Conservation (phyloP, 352 stramenopile species). For the Pythium dissimile region DNA sequence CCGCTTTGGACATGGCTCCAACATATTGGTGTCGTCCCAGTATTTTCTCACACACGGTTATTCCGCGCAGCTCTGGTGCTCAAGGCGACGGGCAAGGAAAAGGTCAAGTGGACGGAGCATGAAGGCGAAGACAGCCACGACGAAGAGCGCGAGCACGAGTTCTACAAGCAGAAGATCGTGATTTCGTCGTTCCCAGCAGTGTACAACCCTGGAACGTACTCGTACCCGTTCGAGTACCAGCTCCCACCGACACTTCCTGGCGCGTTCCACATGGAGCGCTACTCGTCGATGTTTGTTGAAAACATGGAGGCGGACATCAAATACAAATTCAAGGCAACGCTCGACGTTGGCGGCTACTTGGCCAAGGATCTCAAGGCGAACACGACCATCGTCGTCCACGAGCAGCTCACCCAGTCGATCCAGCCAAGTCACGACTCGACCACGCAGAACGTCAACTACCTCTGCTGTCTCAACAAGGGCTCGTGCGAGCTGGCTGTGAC, state of each 20-base stretch:
- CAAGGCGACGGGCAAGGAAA: constrained; percentile 67
- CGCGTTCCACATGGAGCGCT: constrained; percentile 46
- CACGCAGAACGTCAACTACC: constrained; percentile 45
- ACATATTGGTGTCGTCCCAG: too few species aligned
- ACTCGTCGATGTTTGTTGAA: constrained; percentile 38
- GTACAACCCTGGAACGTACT: constrained; percentile 44
- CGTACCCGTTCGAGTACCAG: constrained; percentile 69
- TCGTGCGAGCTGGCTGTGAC: constrained; percentile 46
- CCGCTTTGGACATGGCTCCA: not conserved
- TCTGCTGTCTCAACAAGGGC: constrained; percentile 66
- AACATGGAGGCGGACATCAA: constrained; percentile 60
- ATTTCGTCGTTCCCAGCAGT: constrained; percentile 36
- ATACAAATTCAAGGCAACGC: constrained; percentile 75
- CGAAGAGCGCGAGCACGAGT: constrained; percentile 41
- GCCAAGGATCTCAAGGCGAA: constrained; percentile 62
- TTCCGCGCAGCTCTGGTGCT: constrained; percentile 60
- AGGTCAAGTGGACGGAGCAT: constrained; percentile 48
- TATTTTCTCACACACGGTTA: too few species aligned
- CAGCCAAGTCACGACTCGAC: constrained; percentile 51
- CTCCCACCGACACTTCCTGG: constrained; percentile 47
- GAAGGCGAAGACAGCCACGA: constrained; percentile 30
- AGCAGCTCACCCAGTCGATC: constrained; percentile 44
- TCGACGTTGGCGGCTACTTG: constrained; percentile 59
- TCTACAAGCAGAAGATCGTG: constrained; percentile 73
- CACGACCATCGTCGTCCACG: constrained; percentile 50